Conservation (phyloP, 139 green algal genomes). For the Diplosphaera chodatii region DNA sequence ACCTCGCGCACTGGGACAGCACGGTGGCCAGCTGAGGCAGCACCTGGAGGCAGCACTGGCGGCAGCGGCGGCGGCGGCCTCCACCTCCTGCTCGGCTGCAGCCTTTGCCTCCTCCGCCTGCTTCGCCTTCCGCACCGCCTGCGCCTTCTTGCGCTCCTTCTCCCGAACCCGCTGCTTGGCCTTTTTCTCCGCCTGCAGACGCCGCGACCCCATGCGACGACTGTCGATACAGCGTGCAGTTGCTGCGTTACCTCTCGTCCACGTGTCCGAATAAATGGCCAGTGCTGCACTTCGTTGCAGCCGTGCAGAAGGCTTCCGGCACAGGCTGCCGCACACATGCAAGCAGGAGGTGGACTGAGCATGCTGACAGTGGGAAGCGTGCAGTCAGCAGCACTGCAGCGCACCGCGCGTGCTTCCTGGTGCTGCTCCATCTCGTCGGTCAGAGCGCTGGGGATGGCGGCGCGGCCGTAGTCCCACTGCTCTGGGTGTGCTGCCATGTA, state of each 20-base stretch:
- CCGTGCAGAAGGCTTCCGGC: too few species aligned
- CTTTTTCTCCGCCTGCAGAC: conserved; percentile 63
- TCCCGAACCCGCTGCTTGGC: conserved; percentile 59
- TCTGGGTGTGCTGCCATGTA: conserved; percentile 20
- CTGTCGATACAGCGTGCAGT: not conserved
- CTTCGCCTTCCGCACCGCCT: conserved; percentile 19
- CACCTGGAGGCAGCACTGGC: conserved; percentile 12
- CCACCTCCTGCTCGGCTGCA: conserved; percentile 55
- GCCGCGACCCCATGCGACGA: not conserved
- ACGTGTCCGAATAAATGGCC: too few species aligned
- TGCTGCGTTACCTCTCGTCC: too few species aligned
- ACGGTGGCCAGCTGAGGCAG: too few species aligned
- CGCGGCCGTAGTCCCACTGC: conserved; percentile 54
- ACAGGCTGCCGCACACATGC: too few species aligned
- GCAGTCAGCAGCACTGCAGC: too few species aligned
- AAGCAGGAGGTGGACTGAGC: too few species aligned
- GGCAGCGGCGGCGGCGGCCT: conserved; percentile 32
- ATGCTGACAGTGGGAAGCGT: too few species aligned
- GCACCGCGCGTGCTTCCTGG: conserved; percentile 45
- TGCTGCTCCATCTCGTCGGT: conserved; percentile 62
- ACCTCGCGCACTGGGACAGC: too few species aligned
- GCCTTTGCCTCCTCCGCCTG: conserved; percentile 23
- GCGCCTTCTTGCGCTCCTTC: conserved; percentile 38
- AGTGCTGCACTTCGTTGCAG: too few species aligned
- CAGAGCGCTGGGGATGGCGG: conserved; percentile 57